Evolutionary conservation across 345 rosid species (phyloP).

Genomic region (Mercurialis annua): DNA sequence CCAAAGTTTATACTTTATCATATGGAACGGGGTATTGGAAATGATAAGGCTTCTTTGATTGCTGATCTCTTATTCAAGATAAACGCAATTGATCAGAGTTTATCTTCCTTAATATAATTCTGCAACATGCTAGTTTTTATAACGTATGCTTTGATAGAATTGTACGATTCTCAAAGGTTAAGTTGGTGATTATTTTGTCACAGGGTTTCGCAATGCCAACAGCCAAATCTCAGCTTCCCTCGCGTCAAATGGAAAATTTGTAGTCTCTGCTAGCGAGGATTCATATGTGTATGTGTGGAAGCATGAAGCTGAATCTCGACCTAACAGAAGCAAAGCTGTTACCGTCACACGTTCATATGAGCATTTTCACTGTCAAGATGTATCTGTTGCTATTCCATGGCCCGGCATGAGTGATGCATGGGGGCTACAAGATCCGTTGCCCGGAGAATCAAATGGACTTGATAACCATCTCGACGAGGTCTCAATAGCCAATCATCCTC

Average conservation of each 20-base stretch:
- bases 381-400: conserved; percentile 83
- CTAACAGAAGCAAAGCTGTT: conserved; percentile 64
- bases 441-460: conserved; percentile 40
- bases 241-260: conserved; percentile 75
- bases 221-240: conserved; percentile 87
- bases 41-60: not conserved
- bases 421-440: conserved; percentile 39
- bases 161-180: conserved; percentile 10
- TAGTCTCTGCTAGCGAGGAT: conserved; percentile 93
- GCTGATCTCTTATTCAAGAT: not conserved
- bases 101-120: not conserved
- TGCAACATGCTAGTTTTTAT: not conserved
- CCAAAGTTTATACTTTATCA: not conserved
- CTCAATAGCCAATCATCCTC: conserved; percentile 71
- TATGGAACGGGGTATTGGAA: not conserved
- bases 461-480: conserved; percentile 47
- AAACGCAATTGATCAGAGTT: not conserved
- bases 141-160: conserved; percentile 9
- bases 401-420: conserved; percentile 63
- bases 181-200: conserved; percentile 23
- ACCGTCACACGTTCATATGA: conserved; percentile 66
- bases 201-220: conserved; percentile 88
- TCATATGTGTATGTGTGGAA: conserved; percentile 94
- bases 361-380: conserved; percentile 90
- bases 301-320: conserved; percentile 75